A percentile compares a stretch with the other conserved stretches of the same genome.
Evolutionary conservation across 768 basidiomycete genomes (phyloP).

Genomic region (Gyrodon lividus): DNA sequence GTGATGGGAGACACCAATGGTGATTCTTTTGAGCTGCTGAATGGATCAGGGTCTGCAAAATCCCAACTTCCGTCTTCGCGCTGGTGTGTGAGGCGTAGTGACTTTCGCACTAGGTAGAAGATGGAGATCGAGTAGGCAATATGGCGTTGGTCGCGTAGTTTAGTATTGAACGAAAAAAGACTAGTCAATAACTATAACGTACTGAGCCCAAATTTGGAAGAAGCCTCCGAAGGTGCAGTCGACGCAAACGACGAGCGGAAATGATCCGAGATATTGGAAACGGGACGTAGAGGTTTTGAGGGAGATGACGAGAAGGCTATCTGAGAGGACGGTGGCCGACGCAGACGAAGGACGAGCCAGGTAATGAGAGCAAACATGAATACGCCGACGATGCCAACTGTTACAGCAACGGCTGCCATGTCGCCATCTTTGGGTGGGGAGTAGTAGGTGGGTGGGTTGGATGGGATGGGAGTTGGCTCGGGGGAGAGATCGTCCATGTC

Average conservation of each 20-base stretch:
- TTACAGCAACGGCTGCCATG: constrained; percentile 25
- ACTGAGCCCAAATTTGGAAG: constrained; percentile 31
- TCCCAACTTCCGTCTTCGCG: constrained; percentile 26
- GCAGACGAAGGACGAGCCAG: constrained; percentile 28
- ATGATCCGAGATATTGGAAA: constrained; percentile 8
- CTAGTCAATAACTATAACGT: constrained; percentile 3
- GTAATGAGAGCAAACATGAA: constrained; percentile 23
- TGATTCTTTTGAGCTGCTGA: constrained; percentile 1
- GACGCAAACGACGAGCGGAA: constrained; percentile 27
- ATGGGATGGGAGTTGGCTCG: constrained; percentile 2
- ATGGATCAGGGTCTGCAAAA: constrained; percentile 31
- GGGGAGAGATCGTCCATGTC: constrained; percentile 2
- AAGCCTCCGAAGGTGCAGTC: constrained; percentile 22
- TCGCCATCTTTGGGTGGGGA: constrained; percentile 10
- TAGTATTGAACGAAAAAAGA: neutral
- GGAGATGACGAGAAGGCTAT: neutral
- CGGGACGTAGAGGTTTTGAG: neutral
- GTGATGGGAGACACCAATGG: neutral
- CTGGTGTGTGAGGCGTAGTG: constrained; percentile 22
- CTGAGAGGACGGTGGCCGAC: constrained; percentile 4
- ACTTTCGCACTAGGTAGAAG: constrained; percentile 19
- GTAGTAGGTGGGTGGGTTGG: constrained; percentile 19
- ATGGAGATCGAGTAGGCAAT: too few relatives aligned
- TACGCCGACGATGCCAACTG: constrained; percentile 26
- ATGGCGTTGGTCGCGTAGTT: neutral